Evolutionary conservation across 1,284 basidiomycete species (phyloP).

Genomic region (Ceratobasidium sp.): DNA sequence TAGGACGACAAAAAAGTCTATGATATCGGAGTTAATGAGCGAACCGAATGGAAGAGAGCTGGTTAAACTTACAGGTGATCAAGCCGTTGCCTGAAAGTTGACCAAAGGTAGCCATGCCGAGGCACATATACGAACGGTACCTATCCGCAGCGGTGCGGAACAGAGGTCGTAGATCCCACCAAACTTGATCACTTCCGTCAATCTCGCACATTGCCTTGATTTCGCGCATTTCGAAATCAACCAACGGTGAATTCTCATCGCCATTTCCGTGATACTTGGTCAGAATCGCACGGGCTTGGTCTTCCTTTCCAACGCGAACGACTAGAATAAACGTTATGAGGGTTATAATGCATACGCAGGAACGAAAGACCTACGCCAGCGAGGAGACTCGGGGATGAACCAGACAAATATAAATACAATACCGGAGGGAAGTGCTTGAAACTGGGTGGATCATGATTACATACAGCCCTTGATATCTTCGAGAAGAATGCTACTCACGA

Average conservation of each 20-base stretch:
- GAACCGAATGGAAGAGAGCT: neutral
- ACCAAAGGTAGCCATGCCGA: slow-evolving; percentile 45
- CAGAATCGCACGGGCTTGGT: slow-evolving; percentile 37
- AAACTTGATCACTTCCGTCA: slow-evolving; percentile 44
- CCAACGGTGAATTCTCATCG: slow-evolving; percentile 45
- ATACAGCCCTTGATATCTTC: neutral
- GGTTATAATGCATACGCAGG: neutral
- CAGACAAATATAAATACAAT: slow-evolving; percentile 43
- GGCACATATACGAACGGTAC: slow-evolving; percentile 46
- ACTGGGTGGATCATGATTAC: neutral
- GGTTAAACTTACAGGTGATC: slow-evolving; percentile 42
- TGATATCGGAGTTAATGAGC: neutral
- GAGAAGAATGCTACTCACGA: slow-evolving; percentile 36
- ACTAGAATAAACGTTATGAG: neutral
- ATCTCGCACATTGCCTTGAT: slow-evolving; percentile 45
- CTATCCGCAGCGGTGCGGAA: slow-evolving; percentile 42
- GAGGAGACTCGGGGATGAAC: slow-evolving; percentile 47
- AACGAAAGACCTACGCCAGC: slow-evolving; percentile 43
- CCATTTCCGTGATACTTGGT: slow-evolving; percentile 43
- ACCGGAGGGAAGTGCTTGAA: slow-evolving; percentile 38
- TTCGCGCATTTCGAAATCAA: slow-evolving; percentile 46
- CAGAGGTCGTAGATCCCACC: slow-evolving; percentile 47
- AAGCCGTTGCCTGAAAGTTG: slow-evolving; percentile 46
- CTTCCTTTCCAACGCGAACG: slow-evolving; percentile 31
- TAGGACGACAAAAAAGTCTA: slow-evolving; percentile 15